Evolutionary conservation across 805 yeast genomes (phyloP).

Genomic region (Cyberlindnera maclurae): DNA sequence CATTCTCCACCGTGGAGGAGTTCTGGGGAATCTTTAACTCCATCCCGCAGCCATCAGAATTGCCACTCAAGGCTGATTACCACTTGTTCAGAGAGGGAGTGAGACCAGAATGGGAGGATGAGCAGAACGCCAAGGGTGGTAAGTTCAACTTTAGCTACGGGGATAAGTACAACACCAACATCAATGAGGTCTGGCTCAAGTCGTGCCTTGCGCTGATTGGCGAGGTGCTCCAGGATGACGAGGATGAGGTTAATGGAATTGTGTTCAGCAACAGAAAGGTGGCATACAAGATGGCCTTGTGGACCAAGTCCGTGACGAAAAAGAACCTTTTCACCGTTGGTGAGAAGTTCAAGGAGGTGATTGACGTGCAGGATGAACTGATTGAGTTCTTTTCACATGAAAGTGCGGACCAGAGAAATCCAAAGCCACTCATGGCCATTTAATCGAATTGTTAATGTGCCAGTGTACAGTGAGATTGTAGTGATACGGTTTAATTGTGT

Average conservation of each 20-base stretch:
- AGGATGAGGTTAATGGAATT: slow-evolving; percentile 87
- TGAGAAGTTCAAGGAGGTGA: slow-evolving; percentile 76
- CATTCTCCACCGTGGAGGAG: slow-evolving; percentile 93
- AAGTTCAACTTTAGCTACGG: slow-evolving; percentile 82
- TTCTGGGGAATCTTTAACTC: slow-evolving; percentile 98
- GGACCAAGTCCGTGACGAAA: slow-evolving; percentile 79
- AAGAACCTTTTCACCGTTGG: slow-evolving; percentile 70
- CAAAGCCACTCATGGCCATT: slow-evolving; percentile 24
- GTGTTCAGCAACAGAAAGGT: slow-evolving; percentile 83
- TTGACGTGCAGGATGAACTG: slow-evolving; percentile 61
- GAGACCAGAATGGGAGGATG: slow-evolving; percentile 98
- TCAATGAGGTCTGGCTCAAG: slow-evolving; percentile 90
- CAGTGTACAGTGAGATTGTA: too few species aligned
- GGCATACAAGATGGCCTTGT: slow-evolving; percentile 78
- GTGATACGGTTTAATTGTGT: too few species aligned
- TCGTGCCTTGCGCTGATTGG: slow-evolving; percentile 87
- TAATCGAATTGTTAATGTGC: slow-evolving; percentile 3
- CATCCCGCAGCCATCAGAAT: slow-evolving; percentile 83
- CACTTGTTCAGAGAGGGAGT: slow-evolving; percentile 91
- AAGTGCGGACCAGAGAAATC: slow-evolving; percentile 20
- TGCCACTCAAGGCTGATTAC: slow-evolving; percentile 90
- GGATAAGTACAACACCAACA: slow-evolving; percentile 48
- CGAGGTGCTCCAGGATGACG: slow-evolving; percentile 78
- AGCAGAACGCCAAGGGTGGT: slow-evolving; percentile 82
- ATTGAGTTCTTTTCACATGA: slow-evolving; percentile 72